Base-by-base conservation (phyloP, 1,139 yeast species). In the Blastobotrys petasosporus region DNA sequence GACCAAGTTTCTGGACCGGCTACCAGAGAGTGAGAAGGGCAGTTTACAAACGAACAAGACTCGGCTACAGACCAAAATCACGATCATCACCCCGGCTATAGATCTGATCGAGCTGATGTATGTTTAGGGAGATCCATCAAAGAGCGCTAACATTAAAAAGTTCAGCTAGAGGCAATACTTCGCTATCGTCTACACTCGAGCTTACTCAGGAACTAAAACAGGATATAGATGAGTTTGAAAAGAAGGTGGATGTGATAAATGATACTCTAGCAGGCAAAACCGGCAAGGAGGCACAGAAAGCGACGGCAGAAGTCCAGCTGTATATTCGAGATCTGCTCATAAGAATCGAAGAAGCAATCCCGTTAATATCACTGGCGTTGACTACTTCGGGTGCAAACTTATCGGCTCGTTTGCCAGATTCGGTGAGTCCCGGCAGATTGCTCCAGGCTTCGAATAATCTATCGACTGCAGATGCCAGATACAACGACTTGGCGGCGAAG, bases 161-260 rank as follows among this genome's bases (percentile, higher is more conserved):
- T 49, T 79, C 86, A 3, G 85, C 88, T 0, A 68, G 87, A 39
- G 92, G 92, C 0, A 82, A 82, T 56, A 79, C 88, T 0, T 74
- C 77, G 12, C 66, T 85, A 46, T 78, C 74, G 34, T 71, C 80
- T 33, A 77, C 87, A 0, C 63, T 82, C 31, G 73, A 68, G 28
- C 65, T 85, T 42, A 78, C 85, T 1, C 68, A 70, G 41, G 79
- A 76, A 33, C 68, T 85, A 42, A 79, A 79, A 44, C 62, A 61
- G 10, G 86, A 82, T 53, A 78, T 85, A 46, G 79, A 75, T 44
- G 66, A 65, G 20, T 84, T 85, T 61, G 84, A 82, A 47, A 68
- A 66, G 5, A 69, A 70, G 32, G 71, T 84, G 12, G 70, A 59
- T 34, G 60, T 41, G 40, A 54, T 67, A 47, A 62, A 51, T 30